Conservation (phyloP, 805 yeast species). For the Candida awuae region DNA sequence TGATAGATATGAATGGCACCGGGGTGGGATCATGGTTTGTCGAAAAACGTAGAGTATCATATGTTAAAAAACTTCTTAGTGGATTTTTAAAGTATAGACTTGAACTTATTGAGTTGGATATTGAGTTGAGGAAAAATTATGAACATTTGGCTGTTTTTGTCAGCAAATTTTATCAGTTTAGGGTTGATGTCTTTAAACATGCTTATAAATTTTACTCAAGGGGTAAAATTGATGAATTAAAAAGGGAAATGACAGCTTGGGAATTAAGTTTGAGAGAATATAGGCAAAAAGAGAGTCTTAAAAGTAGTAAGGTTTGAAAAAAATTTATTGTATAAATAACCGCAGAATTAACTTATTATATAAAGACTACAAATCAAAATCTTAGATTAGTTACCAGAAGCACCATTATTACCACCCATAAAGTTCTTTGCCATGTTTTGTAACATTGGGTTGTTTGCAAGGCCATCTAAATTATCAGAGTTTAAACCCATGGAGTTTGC, state of each 20-base stretch:
- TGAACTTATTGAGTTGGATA: slow-evolving; percentile 36
- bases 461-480: slow-evolving; percentile 48
- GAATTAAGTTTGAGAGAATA: slow-evolving; percentile 9
- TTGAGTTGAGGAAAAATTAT: slow-evolving; percentile 44
- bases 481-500: slow-evolving; percentile 70
- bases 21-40: slow-evolving; percentile 26
- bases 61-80: slow-evolving; percentile 35
- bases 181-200: slow-evolving; percentile 33
- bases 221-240: slow-evolving; percentile 20
- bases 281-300: neutral
- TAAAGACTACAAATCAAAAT: neutral
- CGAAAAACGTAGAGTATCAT: slow-evolving; percentile 44
- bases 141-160: slow-evolving; percentile 58
- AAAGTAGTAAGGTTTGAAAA: neutral
- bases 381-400: slow-evolving; percentile 1
- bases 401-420: slow-evolving; percentile 41
- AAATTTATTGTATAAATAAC: too few relatives aligned
- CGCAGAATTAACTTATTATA: too few relatives aligned
- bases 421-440: slow-evolving; percentile 64
- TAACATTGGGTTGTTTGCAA: slow-evolving; percentile 77
- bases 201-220: slow-evolving; percentile 30
- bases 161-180: slow-evolving; percentile 48
- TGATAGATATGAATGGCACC: neutral
- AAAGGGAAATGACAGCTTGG: slow-evolving; percentile 18
- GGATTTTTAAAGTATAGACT: slow-evolving; percentile 35